Evolutionary conservation across 805 yeast species (phyloP).

Genomic region (Priceomyces castillae): DNA sequence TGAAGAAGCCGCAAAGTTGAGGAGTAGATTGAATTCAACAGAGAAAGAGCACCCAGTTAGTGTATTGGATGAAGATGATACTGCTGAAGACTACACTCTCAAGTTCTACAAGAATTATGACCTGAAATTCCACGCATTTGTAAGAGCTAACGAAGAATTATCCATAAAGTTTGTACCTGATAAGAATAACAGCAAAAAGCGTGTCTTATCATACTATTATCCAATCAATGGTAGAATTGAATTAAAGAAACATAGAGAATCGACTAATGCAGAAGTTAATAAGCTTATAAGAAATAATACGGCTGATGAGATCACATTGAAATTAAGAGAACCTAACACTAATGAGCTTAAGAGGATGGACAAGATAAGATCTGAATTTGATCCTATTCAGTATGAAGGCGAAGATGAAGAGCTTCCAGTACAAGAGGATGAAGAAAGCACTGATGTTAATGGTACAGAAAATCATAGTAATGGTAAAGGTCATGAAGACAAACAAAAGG

Average conservation of each 20-base stretch:
- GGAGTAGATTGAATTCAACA: slow-evolving; percentile 33
- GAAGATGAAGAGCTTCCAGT: slow-evolving; percentile 53
- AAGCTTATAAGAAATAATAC: slow-evolving; percentile 56
- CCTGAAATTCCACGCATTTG: slow-evolving; percentile 51
- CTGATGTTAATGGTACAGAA: background rate
- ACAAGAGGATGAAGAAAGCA: slow-evolving; percentile 30
- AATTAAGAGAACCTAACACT: slow-evolving; percentile 69
- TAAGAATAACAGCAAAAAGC: slow-evolving; percentile 31
- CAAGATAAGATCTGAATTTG: slow-evolving; percentile 62
- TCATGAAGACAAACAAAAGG: background rate
- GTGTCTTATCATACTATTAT: slow-evolving; percentile 64
- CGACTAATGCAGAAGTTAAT: slow-evolving; percentile 50
- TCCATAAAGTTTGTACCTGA: slow-evolving; percentile 56
- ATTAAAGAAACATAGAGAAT: slow-evolving; percentile 81
- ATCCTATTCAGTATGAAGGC: slow-evolving; percentile 74
- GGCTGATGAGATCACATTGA: slow-evolving; percentile 58
- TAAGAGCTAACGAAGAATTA: slow-evolving; percentile 58
- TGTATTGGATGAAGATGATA: slow-evolving; percentile 44
- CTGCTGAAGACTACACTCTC: slow-evolving; percentile 48
- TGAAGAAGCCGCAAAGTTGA: slow-evolving; percentile 22
- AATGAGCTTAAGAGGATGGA: slow-evolving; percentile 69
- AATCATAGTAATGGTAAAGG: background rate
- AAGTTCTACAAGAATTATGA: slow-evolving; percentile 78
- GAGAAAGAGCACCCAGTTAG: slow-evolving; percentile 42
- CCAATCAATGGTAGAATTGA: slow-evolving; percentile 78